A percentile compares a stretch with the other conserved stretches of the same genome.
Evolutionary conservation across 2,329 filamentous ascomycete genomes (phyloP).

Genomic region (Myriosclerotinia curreyana): DNA sequence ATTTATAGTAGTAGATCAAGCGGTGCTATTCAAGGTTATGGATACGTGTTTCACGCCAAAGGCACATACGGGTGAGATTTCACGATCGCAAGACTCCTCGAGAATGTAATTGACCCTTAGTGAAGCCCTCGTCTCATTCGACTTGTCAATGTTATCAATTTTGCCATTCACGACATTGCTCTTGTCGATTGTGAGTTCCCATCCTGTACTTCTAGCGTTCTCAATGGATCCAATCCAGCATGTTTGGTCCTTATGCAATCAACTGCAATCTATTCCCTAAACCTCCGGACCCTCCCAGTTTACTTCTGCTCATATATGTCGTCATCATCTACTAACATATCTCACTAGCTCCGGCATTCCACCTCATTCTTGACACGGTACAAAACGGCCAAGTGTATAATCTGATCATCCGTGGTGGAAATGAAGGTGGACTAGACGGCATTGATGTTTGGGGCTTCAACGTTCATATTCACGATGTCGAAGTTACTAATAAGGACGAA

Average conservation of each 20-base stretch:
- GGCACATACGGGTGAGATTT: conserved; percentile 11
- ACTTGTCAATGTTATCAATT: conserved; percentile 24
- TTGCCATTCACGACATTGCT: conserved; percentile 30
- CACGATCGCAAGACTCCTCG: neutral
- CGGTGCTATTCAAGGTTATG: conserved; percentile 52
- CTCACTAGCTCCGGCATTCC: conserved; percentile 13
- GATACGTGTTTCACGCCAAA: conserved; percentile 47
- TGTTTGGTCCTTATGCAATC: neutral
- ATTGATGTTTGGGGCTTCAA: conserved; percentile 54
- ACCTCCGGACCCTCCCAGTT: no score
- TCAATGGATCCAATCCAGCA: neutral
- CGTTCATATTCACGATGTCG: conserved; percentile 57
- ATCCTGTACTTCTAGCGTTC: neutral
- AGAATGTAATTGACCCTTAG: neutral
- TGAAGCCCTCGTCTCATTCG: conserved; percentile 28
- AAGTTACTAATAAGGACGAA: conserved; percentile 61
- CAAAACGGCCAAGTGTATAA: conserved; percentile 55
- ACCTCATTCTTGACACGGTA: conserved; percentile 43
- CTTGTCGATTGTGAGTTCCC: conserved; percentile 27
- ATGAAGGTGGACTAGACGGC: conserved; percentile 53
- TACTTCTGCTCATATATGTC: neutral
- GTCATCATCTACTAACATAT: neutral
- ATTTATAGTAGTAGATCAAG: conserved; percentile 50
- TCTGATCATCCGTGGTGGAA: conserved; percentile 51
- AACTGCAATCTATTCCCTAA: neutral